Conservation (phyloP, 768 basidiomycete genomes). For the Cubamyces sp. region DNA sequence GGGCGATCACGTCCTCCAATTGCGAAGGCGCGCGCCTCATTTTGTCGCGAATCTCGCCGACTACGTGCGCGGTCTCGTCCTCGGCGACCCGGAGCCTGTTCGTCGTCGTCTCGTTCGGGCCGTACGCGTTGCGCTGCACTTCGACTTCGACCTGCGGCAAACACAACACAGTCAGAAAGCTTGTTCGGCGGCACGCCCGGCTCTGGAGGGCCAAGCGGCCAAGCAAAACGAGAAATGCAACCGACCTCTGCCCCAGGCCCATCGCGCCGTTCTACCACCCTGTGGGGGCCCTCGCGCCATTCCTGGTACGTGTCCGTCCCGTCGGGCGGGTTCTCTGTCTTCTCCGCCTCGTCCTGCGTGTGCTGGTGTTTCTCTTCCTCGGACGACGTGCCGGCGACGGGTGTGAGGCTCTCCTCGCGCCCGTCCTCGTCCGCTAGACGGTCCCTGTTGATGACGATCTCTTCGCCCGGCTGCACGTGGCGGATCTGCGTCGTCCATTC, state of each 20-base stretch:
- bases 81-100: constrained; percentile 32
- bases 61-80: constrained; percentile 33
- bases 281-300: constrained; percentile 74
- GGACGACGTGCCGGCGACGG: constrained; percentile 38
- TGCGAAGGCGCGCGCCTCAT: constrained; percentile 22
- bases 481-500: constrained; percentile 86
- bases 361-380: constrained; percentile 37
- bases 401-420: constrained; percentile 46
- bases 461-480: constrained; percentile 69
- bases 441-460: constrained; percentile 88
- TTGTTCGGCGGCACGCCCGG: not conserved
- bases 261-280: constrained; percentile 61
- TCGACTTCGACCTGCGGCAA: constrained; percentile 39
- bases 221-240: not conserved
- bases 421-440: constrained; percentile 41
- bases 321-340: constrained; percentile 47
- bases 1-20: constrained; percentile 20
- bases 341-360: constrained; percentile 13
- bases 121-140: constrained; percentile 39
- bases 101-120: constrained; percentile 34
- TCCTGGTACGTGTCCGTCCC: constrained; percentile 49
- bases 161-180: not conserved
- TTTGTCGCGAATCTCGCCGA: constrained; percentile 30
- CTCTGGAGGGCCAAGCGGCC: too few species aligned
- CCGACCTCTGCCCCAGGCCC: constrained; percentile 73